These are phyloP conservation scores for Cairneyella variabilis DNA, from an alignment of 495 filamentous ascomycete species.

Conservation along the genomic window DNA sequence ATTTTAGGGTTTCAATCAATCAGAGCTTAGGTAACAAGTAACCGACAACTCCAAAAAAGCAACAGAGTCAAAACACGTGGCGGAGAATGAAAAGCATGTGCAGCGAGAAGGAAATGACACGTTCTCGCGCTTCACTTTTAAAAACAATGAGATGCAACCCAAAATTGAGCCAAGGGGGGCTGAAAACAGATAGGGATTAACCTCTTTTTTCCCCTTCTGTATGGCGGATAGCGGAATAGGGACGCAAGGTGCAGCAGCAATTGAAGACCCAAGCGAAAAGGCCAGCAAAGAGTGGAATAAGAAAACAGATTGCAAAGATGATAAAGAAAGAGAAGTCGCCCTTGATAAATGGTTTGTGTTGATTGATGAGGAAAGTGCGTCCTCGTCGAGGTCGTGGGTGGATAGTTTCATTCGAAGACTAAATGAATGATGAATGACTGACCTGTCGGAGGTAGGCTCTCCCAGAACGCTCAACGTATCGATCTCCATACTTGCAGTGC, in stretches of 20 bases:
- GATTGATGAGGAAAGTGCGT: too few relatives aligned
- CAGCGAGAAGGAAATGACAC: neutral
- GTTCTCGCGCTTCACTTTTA: neutral
- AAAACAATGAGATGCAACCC: slow-evolving; percentile 1
- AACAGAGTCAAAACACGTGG: slow-evolving; percentile 20
- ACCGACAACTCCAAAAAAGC: neutral
- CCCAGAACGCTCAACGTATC: slow-evolving; percentile 12
- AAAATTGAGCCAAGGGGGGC: slow-evolving; percentile 4
- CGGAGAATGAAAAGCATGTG: neutral
- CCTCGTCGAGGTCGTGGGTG: too few relatives aligned
- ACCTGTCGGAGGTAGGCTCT: slow-evolving; percentile 10
- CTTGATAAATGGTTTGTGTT: too few relatives aligned
- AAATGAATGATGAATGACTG: slow-evolving; percentile 12
- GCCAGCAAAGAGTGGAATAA: too few relatives aligned
- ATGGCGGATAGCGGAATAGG: slow-evolving; percentile 12
- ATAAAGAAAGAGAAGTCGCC: neutral
- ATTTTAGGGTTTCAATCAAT: slow-evolving; percentile 11
- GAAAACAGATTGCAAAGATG: too few relatives aligned
- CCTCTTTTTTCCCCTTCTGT: too few relatives aligned
- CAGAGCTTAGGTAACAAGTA: slow-evolving; percentile 15
- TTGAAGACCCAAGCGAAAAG: too few relatives aligned
- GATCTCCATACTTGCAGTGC: slow-evolving; percentile 20
- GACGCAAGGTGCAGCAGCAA: slow-evolving; percentile 20
- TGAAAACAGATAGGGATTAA: slow-evolving; percentile 3
- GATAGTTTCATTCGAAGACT: too few relatives aligned